A percentile compares a stretch with the other conserved stretches of the same genome.
These are phyloP conservation scores for Thuidium tamariscinum DNA, from an alignment of 225 moss, liverwort and hornwort species.

Conservation along the genomic window DNA sequence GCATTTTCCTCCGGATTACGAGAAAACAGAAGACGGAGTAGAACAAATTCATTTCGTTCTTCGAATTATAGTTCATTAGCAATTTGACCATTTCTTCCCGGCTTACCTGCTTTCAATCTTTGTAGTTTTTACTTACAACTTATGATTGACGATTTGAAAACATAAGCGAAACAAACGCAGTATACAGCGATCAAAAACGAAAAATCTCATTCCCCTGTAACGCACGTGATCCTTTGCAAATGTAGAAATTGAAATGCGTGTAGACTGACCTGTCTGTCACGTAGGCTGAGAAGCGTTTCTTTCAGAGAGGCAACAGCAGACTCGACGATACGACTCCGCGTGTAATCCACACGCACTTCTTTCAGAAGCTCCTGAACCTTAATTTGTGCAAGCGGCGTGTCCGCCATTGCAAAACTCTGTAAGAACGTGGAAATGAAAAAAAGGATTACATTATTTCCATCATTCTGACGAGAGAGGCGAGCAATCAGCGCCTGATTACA, in stretches of 20 bases:
- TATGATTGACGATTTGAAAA: not conserved
- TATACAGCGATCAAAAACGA: not conserved
- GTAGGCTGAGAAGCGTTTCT: constrained; percentile 12
- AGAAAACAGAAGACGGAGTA: not conserved
- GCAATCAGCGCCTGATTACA: not conserved
- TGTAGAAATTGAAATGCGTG: not conserved
- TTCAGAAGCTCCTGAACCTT: constrained; percentile 88
- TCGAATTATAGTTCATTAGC: too few species aligned
- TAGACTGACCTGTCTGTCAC: constrained; percentile 39
- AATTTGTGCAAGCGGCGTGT: constrained; percentile 33
- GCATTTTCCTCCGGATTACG: not conserved
- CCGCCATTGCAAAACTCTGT: constrained; percentile 16
- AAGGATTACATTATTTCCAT: not conserved
- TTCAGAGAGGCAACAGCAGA: constrained; percentile 23
- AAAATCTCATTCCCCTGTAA: not conserved
- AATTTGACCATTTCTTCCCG: not conserved
- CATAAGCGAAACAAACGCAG: not conserved
- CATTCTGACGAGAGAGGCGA: not conserved
- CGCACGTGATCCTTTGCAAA: not conserved
- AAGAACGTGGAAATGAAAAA: not conserved
- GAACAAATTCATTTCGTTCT: not conserved
- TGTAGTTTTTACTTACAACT: not conserved
- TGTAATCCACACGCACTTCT: constrained; percentile 78
- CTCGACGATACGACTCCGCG: constrained; percentile 31
- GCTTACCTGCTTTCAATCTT: not conserved